phyloP scores from a whole-genome alignment of 1,139 yeast species.

The Hyphopichia fennica region DNA sequence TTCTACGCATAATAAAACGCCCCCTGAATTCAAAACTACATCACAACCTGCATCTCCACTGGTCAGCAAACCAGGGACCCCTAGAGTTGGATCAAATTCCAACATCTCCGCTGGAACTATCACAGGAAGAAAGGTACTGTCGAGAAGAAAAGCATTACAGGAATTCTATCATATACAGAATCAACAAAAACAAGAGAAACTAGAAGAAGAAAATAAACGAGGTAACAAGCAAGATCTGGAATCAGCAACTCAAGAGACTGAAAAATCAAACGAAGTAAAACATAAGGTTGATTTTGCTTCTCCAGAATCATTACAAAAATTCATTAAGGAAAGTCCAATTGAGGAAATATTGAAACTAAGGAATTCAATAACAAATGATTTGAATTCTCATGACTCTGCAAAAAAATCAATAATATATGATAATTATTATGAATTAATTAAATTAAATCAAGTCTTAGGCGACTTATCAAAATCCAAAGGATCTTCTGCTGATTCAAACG shows the following conservation, averaged over 20 bases:
- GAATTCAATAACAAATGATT: conserved; percentile 29
- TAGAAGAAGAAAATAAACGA: conserved; percentile 2
- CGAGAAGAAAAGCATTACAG: conserved; percentile 44
- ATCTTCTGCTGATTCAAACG: not conserved
- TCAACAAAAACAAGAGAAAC: conserved; percentile 9
- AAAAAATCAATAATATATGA: conserved; percentile 49
- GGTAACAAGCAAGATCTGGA: conserved; percentile 5
- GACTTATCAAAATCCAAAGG: conserved; percentile 24
- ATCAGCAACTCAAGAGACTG: conserved; percentile 1
- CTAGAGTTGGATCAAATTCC: conserved; percentile 8
- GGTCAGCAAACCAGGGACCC: conserved; percentile 9
- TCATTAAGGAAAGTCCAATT: conserved; percentile 32
- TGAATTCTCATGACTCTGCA: conserved; percentile 42
- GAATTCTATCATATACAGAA: conserved; percentile 41
- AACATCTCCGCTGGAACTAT: conserved; percentile 7
- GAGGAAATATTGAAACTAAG: conserved; percentile 38
- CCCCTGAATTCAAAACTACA: conserved; percentile 4
- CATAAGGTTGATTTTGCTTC: conserved; percentile 16
- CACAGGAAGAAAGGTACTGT: conserved; percentile 31
- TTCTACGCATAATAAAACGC: conserved; percentile 1
- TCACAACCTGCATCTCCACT: conserved; percentile 10
- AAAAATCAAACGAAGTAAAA: not conserved
- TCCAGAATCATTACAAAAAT: conserved; percentile 27
- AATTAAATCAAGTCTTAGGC: conserved; percentile 37
- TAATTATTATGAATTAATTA: conserved; percentile 47